Evolutionary conservation across 2,329 filamentous ascomycete species (phyloP).

Genomic region (Epichloe amarillans): DNA sequence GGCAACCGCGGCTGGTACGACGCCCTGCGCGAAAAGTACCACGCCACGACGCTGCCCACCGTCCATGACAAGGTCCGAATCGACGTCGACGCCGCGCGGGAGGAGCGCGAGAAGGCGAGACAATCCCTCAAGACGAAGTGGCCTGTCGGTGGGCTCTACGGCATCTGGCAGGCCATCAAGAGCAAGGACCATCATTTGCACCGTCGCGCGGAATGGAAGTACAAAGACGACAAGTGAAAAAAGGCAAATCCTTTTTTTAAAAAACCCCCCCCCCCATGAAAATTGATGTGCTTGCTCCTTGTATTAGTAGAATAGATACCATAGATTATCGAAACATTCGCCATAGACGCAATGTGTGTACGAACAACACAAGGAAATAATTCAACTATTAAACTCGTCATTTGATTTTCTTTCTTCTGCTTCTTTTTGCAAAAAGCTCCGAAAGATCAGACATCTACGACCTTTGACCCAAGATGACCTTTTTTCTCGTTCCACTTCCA

Average conservation of each 20-base stretch:
- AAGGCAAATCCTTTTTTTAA: not conserved
- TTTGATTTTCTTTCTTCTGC: not conserved
- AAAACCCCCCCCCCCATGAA: no score
- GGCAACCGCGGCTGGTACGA: slow-evolving; percentile 43
- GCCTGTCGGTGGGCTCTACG: slow-evolving; percentile 46
- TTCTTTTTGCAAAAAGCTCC: not conserved
- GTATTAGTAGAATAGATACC: slow-evolving; percentile 1
- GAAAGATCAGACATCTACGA: not conserved
- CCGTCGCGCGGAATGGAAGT: slow-evolving; percentile 39
- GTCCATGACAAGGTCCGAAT: slow-evolving; percentile 61
- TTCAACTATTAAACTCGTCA: not conserved
- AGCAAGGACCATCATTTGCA: slow-evolving; percentile 44
- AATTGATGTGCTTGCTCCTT: not conserved
- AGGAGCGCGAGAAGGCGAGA: slow-evolving; percentile 24
- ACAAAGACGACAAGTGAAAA: slow-evolving; percentile 19
- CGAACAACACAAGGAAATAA: not conserved
- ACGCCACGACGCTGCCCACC: slow-evolving; percentile 46
- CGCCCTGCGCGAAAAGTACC: slow-evolving; percentile 46
- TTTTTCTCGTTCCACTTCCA: not conserved
- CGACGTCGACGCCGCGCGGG: slow-evolving; percentile 30
- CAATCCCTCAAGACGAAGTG: slow-evolving; percentile 33
- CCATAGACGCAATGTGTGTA: no score
- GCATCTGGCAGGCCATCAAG: slow-evolving; percentile 44
- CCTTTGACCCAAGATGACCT: not conserved
- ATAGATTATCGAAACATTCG: not conserved